Conservation (phyloP, 2,329 filamentous ascomycete species). For the Mariannaea sp. region DNA sequence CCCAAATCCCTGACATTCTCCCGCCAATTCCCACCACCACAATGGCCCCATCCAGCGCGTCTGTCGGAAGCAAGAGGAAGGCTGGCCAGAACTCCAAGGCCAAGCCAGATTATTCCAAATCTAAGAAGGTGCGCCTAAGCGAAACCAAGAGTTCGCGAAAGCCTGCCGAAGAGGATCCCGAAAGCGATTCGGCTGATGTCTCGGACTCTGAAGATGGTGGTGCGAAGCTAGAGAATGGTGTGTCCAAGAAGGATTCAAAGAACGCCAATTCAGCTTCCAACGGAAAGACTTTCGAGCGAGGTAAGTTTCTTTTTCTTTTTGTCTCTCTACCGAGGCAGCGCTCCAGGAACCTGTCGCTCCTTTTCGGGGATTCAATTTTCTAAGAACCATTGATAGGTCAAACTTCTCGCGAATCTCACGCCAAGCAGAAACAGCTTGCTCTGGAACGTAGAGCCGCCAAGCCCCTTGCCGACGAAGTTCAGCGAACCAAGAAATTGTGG, state of each 20-base stretch:
- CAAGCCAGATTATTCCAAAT: slow-evolving; percentile 46
- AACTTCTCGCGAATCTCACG: slow-evolving; percentile 84
- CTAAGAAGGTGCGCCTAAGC: slow-evolving; percentile 58
- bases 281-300: slow-evolving; percentile 50
- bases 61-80: slow-evolving; percentile 62
- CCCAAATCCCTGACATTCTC: slow-evolving; percentile 17
- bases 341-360: too few species aligned
- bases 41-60: slow-evolving; percentile 56
- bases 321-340: neutral
- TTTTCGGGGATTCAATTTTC: too few species aligned
- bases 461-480: slow-evolving; percentile 87
- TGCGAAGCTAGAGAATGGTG: slow-evolving; percentile 49
- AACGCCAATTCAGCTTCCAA: slow-evolving; percentile 40
- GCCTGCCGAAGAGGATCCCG: slow-evolving; percentile 45
- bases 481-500: slow-evolving; percentile 95
- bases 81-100: slow-evolving; percentile 51
- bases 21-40: slow-evolving; percentile 21
- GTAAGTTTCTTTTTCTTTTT: slow-evolving; percentile 38
- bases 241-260: slow-evolving; percentile 44
- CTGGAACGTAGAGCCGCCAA: slow-evolving; percentile 91
- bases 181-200: slow-evolving; percentile 50
- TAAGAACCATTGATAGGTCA: slow-evolving; percentile 50
- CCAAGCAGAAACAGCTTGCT: slow-evolving; percentile 87
- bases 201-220: slow-evolving; percentile 61
- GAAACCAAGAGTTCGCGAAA: slow-evolving; percentile 42